Percentiles rank a stretch among this genome's conserved stretches.
Evolutionary conservation across 2,329 filamentous ascomycete genomes (phyloP).

Genomic region (Colletotrichum sp.): DNA sequence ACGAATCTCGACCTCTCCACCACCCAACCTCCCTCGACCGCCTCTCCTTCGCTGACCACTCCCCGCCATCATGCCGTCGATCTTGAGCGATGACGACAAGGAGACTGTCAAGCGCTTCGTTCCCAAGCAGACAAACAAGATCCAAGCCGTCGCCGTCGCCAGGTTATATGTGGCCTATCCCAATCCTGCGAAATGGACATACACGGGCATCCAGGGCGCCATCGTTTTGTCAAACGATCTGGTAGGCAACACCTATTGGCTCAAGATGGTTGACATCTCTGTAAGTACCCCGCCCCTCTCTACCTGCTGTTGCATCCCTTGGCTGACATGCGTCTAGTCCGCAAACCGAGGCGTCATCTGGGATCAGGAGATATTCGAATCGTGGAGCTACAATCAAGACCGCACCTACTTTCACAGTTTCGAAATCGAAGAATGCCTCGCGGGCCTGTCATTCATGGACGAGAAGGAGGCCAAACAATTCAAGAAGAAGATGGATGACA

Average conservation of each 20-base stretch:
- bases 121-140: constrained; percentile 95
- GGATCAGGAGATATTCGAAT: constrained; percentile 98
- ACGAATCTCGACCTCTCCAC: constrained; percentile 7
- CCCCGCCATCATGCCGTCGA: constrained; percentile 58
- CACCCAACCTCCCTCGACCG: not conserved
- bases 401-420: constrained; percentile 98
- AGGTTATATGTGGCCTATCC: constrained; percentile 94
- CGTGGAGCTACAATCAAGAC: constrained; percentile 94
- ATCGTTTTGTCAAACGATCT: constrained; percentile 91
- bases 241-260: constrained; percentile 94
- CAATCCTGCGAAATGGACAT: constrained; percentile 85
- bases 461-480: constrained; percentile 98
- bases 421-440: constrained; percentile 90
- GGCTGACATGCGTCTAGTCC: constrained; percentile 54
- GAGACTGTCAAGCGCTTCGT: constrained; percentile 94
- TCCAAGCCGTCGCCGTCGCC: constrained; percentile 92
- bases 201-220: constrained; percentile 91
- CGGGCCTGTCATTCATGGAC: constrained; percentile 89
- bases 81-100: constrained; percentile 92
- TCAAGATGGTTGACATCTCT: constrained; percentile 97
- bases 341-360: constrained; percentile 86
- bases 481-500: constrained; percentile 95
- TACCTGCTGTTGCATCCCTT: constrained; percentile 12
- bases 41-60: not conserved
- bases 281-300: constrained; percentile 57